A percentile compares a stretch with the other conserved stretches of the same genome.
Conservation (phyloP, 768 basidiomycete genomes). For the Leccinum rimulosum region DNA sequence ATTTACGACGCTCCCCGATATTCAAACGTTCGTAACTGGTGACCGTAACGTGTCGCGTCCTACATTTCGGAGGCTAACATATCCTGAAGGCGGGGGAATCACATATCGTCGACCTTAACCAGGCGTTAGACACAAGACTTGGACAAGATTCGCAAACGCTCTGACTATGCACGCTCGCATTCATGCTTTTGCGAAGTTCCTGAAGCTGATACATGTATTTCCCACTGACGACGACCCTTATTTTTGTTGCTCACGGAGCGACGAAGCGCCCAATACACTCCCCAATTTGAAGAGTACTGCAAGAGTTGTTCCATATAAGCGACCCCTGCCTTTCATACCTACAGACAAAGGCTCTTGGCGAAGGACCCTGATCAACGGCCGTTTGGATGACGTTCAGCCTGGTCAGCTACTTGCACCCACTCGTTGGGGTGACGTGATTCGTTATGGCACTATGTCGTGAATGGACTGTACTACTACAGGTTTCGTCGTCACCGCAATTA, state of each 20-base stretch:
- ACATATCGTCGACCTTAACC: background rate
- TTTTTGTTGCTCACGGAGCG: too few species aligned
- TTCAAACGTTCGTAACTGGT: background rate
- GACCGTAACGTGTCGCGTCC: background rate
- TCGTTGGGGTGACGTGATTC: slow-evolving; percentile 1
- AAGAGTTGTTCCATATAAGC: too few species aligned
- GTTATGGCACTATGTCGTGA: background rate
- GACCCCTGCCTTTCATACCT: background rate
- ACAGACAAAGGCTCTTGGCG: too few species aligned
- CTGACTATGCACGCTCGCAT: too few species aligned
- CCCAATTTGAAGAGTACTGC: too few species aligned
- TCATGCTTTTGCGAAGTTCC: background rate
- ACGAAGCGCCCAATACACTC: too few species aligned
- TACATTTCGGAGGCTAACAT: background rate
- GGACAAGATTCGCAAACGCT: too few species aligned
- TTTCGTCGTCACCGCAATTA: background rate
- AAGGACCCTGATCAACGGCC: background rate
- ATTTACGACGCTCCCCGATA: background rate
- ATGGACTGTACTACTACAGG: background rate
- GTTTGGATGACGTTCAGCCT: background rate
- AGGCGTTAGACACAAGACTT: too few species aligned
- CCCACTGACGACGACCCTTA: background rate
- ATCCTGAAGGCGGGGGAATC: background rate
- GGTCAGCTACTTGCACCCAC: background rate
- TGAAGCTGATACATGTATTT: background rate